Evolutionary conservation across 768 basidiomycete genomes (phyloP).

Genomic region (Naematelia encephala): DNA sequence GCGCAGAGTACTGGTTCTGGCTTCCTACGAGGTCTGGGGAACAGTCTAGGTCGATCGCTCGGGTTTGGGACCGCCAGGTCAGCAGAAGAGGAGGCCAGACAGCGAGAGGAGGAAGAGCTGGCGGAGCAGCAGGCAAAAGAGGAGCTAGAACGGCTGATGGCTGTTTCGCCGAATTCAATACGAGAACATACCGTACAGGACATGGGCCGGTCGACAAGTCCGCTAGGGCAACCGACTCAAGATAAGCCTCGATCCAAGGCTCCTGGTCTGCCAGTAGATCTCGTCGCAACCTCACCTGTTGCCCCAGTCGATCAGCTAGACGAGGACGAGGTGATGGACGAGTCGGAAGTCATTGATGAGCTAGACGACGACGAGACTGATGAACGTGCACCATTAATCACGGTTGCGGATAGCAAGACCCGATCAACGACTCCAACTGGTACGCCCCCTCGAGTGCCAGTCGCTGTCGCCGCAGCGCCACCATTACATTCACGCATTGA

Average conservation of each 20-base stretch:
- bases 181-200: neutral
- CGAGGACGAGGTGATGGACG: slow-evolving; percentile 11
- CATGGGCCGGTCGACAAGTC: neutral
- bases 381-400: neutral
- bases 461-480: slow-evolving; percentile 1
- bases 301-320: slow-evolving; percentile 7
- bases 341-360: slow-evolving; percentile 1
- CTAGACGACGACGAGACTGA: neutral
- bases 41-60: slow-evolving; percentile 21
- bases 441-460: slow-evolving; percentile 15
- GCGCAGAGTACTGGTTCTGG: slow-evolving; percentile 28
- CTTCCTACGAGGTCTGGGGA: slow-evolving; percentile 38
- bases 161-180: slow-evolving; percentile 1
- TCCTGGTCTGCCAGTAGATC: too few species aligned
- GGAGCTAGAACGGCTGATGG: slow-evolving; percentile 31
- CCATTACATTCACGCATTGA: neutral
- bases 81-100: slow-evolving; percentile 31
- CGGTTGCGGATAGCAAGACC: neutral
- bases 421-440: slow-evolving; percentile 27
- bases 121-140: slow-evolving; percentile 23
- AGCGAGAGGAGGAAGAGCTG: slow-evolving; percentile 28
- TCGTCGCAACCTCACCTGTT: neutral
- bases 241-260: too few species aligned
- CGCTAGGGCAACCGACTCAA: neutral
- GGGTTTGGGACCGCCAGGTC: slow-evolving; percentile 21